Base-by-base conservation (phyloP, 164 flowering plant species). In the Berberis thunbergii region DNA sequence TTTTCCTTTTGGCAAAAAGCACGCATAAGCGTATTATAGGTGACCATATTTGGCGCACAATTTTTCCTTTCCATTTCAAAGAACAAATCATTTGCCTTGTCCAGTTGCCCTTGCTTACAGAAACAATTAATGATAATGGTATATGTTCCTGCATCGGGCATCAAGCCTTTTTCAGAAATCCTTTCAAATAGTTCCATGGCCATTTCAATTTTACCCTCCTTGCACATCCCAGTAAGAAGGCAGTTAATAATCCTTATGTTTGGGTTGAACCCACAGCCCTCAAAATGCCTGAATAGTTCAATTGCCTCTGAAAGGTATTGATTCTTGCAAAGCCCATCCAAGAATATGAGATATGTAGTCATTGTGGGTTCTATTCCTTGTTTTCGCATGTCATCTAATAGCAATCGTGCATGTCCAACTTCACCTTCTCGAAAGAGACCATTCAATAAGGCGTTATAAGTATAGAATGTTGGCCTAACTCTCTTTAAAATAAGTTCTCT, bases 241-340 rank as follows among this genome's bases (percentile, higher is more conserved):
- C 26, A 26, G 60, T 73, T 83, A 64, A 60, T 76, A 11, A 45
- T 59, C 54, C 49, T 42, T 26, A 26, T 26, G 26, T 26, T 26
- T 26, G 26, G 26, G 26, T 26, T 26, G 26, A 26, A 26, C 26
- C 26, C 26, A 26, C 26, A 26, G 26, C 26, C 26, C 26, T 26
- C 26, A 26, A 26, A 26, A 26, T 26, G 26, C 26, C 26, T 26
- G 26, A 26, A 26, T 26, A 26, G 26, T 26, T 26, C 26, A 26
- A 26, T 26, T 26, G 38, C 86, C 62, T 85, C 79, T 0, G n/a
- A 13, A 38, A 75, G 43, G 38, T 66, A 38, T 46, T 67, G 54
- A 12, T 65, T 78, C 63, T 77, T 75, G 73, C 81, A 87, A 53
- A 81, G 78, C 41, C 89, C 88, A 74, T 75, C 73, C 12, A 86